Conservation (phyloP, 2,329 filamentous ascomycete genomes). For the Trichocomaceae sp. region DNA sequence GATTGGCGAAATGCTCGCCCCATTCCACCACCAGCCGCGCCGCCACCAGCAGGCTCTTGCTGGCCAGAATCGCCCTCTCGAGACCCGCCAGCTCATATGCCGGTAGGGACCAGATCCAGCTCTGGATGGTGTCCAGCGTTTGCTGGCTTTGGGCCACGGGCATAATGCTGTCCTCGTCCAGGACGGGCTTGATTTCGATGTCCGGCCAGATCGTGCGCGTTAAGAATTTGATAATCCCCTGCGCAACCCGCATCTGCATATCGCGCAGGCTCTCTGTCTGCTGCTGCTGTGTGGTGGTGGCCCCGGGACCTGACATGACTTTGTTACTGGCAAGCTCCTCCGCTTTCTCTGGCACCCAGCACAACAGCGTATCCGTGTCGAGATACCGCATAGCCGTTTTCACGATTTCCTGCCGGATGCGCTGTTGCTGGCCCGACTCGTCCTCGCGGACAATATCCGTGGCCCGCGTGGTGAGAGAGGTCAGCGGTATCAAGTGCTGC, state of each 20-base stretch:
- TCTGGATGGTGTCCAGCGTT: constrained; percentile 68
- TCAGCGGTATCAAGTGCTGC: constrained; percentile 83
- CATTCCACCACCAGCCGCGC: constrained; percentile 76
- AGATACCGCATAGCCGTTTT: constrained; percentile 74
- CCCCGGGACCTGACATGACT: constrained; percentile 42
- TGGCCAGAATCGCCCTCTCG: constrained; percentile 74
- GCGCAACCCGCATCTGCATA: constrained; percentile 62
- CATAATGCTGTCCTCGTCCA: constrained; percentile 70
- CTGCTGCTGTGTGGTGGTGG: constrained; percentile 35
- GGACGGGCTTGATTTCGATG: constrained; percentile 68
- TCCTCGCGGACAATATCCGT: constrained; percentile 73
- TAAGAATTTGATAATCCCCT: constrained; percentile 65
- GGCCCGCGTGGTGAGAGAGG: constrained; percentile 74
- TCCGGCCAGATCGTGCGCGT: constrained; percentile 75
- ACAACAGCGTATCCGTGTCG: constrained; percentile 84
- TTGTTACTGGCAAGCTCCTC: constrained; percentile 41
- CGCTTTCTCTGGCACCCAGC: constrained; percentile 66
- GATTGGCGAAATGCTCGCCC: constrained; percentile 63
- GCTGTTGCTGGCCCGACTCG: constrained; percentile 35
- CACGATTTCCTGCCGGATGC: constrained; percentile 58
- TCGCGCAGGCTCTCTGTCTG: constrained; percentile 58
- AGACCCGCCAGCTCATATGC: constrained; percentile 79
- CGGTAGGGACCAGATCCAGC: constrained; percentile 67
- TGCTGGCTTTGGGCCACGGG: constrained; percentile 65
- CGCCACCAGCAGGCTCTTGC: constrained; percentile 77